phyloP scores from a whole-genome alignment of 257 asterid species.

The Cynanchum wilfordii region DNA sequence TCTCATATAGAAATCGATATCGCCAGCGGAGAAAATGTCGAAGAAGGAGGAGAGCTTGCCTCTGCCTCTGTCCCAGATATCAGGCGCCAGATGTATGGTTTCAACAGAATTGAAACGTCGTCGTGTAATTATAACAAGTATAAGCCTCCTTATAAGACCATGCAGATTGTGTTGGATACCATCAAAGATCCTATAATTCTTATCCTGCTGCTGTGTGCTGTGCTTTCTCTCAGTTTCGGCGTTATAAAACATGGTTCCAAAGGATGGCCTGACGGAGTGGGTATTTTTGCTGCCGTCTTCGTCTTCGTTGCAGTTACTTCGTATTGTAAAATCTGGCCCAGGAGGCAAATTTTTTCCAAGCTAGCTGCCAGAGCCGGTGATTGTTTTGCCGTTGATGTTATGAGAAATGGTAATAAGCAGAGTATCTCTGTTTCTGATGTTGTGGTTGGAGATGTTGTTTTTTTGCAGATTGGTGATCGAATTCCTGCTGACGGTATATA shows the following conservation, averaged over 20 bases:
- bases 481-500: conserved; percentile 66
- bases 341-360: conserved; percentile 37
- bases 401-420: conserved; percentile 37
- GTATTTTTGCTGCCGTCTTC: conserved; percentile 47
- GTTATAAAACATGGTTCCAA: conserved; percentile 35
- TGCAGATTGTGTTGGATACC: conserved; percentile 34
- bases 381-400: conserved; percentile 32
- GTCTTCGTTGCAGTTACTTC: conserved; percentile 51
- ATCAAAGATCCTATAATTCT: conserved; percentile 45
- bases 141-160: conserved; percentile 19
- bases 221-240: conserved; percentile 47
- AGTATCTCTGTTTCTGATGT: conserved; percentile 37
- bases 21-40: conserved; percentile 15
- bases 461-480: conserved; percentile 46
- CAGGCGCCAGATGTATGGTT: conserved; percentile 30
- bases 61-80: conserved; percentile 25
- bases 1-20: conserved; percentile 33
- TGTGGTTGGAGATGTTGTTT: conserved; percentile 51
- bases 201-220: conserved; percentile 43
- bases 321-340: conserved; percentile 47
- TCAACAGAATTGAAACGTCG: conserved; percentile 44
- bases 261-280: conserved; percentile 68
- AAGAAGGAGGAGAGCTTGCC: conserved; percentile 40
- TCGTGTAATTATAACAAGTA: not conserved
- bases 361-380: conserved; percentile 39